These are phyloP conservation scores for Ophiostoma pallidulum DNA, from an alignment of 2,329 filamentous ascomycete genomes.

Conservation along the genomic window DNA sequence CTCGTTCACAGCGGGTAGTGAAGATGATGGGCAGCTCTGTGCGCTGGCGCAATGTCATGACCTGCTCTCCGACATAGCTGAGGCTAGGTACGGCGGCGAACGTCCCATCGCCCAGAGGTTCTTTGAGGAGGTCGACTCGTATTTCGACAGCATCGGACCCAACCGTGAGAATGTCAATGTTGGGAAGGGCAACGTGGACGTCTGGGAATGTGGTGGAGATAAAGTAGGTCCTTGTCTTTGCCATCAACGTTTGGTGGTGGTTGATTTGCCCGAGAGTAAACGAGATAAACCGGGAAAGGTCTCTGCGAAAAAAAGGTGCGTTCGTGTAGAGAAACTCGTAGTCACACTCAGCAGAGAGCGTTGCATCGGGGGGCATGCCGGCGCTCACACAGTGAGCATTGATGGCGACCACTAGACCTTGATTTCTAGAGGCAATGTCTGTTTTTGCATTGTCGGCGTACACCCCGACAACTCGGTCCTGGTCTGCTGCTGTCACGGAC, in stretches of 20 bases:
- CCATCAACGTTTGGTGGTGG: slow-evolving; percentile 66
- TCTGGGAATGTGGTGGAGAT: slow-evolving; percentile 86
- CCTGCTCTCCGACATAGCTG: slow-evolving; percentile 75
- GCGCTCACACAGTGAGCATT: slow-evolving; percentile 68
- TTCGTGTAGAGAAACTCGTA: slow-evolving; percentile 81
- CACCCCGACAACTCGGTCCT: slow-evolving; percentile 60
- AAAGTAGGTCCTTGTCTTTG: slow-evolving; percentile 70
- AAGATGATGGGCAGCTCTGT: slow-evolving; percentile 88
- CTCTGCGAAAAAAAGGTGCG: slow-evolving; percentile 60
- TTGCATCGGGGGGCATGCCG: slow-evolving; percentile 57
- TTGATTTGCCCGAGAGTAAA: slow-evolving; percentile 71
- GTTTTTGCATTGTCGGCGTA: slow-evolving; percentile 44
- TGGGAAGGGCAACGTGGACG: slow-evolving; percentile 70
- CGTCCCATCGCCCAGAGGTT: slow-evolving; percentile 53
- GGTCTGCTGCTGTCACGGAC: slow-evolving; percentile 43
- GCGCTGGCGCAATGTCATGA: slow-evolving; percentile 73
- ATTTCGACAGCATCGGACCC: slow-evolving; percentile 80
- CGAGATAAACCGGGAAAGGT: slow-evolving; percentile 69
- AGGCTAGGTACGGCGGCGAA: slow-evolving; percentile 63
- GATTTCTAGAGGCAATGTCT: slow-evolving; percentile 50
- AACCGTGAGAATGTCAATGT: slow-evolving; percentile 78
- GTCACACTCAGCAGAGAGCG: slow-evolving; percentile 61
- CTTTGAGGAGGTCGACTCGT: slow-evolving; percentile 70
- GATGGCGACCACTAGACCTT: slow-evolving; percentile 54
- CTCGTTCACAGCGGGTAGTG: slow-evolving; percentile 69